Conservation (phyloP, 2,329 filamentous ascomycete species). For the Botrytis paeoniae region DNA sequence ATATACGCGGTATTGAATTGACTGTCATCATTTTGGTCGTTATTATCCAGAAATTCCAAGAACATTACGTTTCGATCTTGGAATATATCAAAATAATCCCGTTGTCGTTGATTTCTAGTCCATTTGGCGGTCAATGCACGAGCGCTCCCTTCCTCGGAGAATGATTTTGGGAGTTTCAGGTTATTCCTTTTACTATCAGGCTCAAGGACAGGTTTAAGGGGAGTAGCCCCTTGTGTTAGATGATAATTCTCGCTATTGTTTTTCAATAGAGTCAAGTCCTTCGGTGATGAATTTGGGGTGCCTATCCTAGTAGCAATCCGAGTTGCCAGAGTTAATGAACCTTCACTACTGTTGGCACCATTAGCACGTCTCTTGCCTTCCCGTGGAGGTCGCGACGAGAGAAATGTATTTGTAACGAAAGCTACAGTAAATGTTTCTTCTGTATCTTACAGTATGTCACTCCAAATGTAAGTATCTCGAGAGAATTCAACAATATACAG, state of each 20-base stretch:
- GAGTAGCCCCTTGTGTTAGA: neutral
- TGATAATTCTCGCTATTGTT: no score
- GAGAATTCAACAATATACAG: neutral
- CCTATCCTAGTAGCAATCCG: neutral
- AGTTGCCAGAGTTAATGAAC: neutral
- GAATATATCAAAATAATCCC: no score
- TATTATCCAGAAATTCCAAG: neutral
- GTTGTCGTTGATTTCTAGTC: neutral
- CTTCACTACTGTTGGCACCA: neutral
- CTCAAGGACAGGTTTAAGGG: neutral
- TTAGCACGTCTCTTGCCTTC: neutral
- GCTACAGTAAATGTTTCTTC: neutral
- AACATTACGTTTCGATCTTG: fast-evolving
- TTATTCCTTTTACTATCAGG: no score
- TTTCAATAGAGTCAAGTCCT: neutral
- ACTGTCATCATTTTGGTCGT: no score
- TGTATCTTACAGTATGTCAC: neutral
- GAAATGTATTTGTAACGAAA: neutral
- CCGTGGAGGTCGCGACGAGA: neutral
- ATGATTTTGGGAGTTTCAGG: no score
- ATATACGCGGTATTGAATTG: neutral
- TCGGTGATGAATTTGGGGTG: neutral
- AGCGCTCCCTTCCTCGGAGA: neutral
- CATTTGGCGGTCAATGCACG: neutral
- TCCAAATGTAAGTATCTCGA: neutral